Conservation (phyloP, 2,329 filamentous ascomycete genomes). For the Talaromyces pinophilus region DNA sequence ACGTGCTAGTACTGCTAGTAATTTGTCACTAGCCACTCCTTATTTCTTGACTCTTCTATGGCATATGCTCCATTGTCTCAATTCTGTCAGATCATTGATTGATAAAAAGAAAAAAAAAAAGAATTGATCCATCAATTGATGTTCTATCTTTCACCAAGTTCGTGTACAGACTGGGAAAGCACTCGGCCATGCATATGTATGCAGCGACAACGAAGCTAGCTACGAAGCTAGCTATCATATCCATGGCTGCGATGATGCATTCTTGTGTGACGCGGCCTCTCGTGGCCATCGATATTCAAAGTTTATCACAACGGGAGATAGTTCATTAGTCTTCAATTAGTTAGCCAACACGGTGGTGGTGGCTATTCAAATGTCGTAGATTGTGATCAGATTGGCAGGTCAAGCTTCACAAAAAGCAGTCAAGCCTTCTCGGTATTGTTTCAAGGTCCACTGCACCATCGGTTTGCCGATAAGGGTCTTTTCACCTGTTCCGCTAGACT, state of each 20-base stretch:
- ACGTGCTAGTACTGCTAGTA: neutral
- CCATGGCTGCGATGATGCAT: slow-evolving; percentile 7
- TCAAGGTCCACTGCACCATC: neutral
- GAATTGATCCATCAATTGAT: neutral
- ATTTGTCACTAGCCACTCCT: slow-evolving; percentile 1
- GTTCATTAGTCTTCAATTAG: neutral
- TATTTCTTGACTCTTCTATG: neutral
- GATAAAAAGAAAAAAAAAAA: neutral
- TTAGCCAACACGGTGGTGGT: neutral
- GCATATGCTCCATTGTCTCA: neutral
- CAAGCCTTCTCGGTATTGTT: slow-evolving; percentile 2
- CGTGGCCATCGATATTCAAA: neutral
- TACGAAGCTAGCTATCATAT: neutral
- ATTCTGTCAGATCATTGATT: neutral
- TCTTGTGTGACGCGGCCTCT: slow-evolving; percentile 7
- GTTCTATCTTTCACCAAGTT: neutral
- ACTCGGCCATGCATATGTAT: neutral
- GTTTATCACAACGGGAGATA: neutral
- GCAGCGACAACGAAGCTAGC: neutral
- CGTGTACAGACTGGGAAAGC: neutral
- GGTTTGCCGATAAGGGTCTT: neutral
- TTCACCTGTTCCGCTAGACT: neutral
- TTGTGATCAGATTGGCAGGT: neutral
- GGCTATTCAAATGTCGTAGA: neutral
- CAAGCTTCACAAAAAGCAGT: slow-evolving; percentile 1